These are phyloP conservation scores for Cutaneotrichosporon sp. DNA, from an alignment of 1,284 basidiomycete species.

Conservation along the genomic window DNA sequence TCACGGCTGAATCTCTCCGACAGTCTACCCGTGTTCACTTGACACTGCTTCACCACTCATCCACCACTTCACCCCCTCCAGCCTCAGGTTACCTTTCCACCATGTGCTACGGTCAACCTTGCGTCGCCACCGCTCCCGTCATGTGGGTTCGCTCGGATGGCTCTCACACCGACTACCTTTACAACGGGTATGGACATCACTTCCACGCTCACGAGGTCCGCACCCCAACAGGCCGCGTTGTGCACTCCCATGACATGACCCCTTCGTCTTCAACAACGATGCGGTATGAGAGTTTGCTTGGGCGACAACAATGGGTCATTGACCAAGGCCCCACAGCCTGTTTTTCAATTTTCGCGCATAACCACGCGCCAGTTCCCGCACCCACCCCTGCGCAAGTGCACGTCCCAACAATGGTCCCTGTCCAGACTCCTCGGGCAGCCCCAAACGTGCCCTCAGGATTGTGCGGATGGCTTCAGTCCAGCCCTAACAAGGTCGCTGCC, in stretches of 20 bases:
- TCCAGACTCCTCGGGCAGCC: neutral
- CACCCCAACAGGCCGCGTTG: neutral
- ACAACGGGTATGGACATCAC: neutral
- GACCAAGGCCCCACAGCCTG: neutral
- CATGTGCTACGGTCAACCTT: neutral
- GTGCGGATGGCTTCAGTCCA: too few relatives aligned
- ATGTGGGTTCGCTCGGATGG: neutral
- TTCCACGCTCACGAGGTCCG: neutral
- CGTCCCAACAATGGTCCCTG: neutral
- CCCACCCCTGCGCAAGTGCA: neutral
- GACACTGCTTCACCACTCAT: neutral
- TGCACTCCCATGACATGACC: neutral
- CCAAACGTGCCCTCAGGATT: too few relatives aligned
- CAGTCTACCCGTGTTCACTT: too few relatives aligned
- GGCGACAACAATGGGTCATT: slow-evolving; percentile 1
- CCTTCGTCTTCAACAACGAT: neutral
- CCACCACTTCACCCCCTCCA: neutral
- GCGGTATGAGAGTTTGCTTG: neutral
- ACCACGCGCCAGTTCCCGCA: neutral
- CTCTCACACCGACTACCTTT: neutral
- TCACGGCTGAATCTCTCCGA: too few relatives aligned
- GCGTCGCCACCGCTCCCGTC: neutral
- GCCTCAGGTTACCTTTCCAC: neutral
- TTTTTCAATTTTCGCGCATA: neutral
- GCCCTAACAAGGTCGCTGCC: neutral